These are phyloP conservation scores for Kazachstania sp. DNA, from an alignment of 1,139 yeast species.

Conservation along the genomic window DNA sequence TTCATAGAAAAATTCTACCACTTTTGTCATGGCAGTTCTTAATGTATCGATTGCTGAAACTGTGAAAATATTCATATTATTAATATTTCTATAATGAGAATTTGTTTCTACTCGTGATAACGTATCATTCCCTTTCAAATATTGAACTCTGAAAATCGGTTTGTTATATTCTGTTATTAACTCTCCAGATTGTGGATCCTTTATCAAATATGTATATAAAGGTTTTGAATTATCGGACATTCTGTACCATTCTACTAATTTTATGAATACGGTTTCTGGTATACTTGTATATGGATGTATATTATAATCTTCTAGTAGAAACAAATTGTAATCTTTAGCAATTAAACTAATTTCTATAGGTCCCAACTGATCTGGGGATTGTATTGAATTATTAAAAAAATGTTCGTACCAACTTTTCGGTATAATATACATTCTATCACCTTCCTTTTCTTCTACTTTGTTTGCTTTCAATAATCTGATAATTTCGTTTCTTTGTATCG, in stretches of 20 bases:
- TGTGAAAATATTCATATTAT: conserved; percentile 15
- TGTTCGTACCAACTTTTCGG: conserved; percentile 33
- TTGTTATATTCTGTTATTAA: conserved; percentile 47
- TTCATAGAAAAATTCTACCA: conserved; percentile 19
- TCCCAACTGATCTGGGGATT: conserved; percentile 26
- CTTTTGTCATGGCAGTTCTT: conserved; percentile 18
- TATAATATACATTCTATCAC: conserved; percentile 31
- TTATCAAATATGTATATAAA: conserved; percentile 39
- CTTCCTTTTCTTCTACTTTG: conserved; percentile 23
- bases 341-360: conserved; percentile 32
- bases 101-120: conserved; percentile 2
- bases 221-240: conserved; percentile 36
- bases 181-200: conserved; percentile 34
- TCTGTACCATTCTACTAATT: conserved; percentile 50
- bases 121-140: conserved; percentile 30
- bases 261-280: conserved; percentile 37
- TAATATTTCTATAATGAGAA: conserved; percentile 10
- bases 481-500: conserved; percentile 11
- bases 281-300: conserved; percentile 32
- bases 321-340: conserved; percentile 26
- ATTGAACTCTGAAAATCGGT: conserved; percentile 45
- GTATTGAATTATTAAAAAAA: conserved; percentile 24
- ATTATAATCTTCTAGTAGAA: conserved; percentile 28
- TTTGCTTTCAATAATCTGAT: conserved; percentile 9
- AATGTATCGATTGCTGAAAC: conserved; percentile 19